Base-by-base conservation (phyloP, 805 yeast genomes). In the Dipodascus albidus region DNA sequence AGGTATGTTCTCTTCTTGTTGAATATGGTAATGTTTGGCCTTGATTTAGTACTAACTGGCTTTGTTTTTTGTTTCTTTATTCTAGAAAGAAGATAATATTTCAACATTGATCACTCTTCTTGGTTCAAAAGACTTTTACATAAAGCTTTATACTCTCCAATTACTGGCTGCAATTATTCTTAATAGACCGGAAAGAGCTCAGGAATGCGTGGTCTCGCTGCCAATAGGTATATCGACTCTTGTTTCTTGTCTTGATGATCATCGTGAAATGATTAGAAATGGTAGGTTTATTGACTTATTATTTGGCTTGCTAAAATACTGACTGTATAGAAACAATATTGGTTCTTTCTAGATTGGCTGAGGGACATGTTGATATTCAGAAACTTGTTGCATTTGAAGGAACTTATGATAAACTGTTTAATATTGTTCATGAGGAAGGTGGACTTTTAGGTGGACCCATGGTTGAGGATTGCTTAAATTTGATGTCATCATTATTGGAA, bases 371-470 rank as follows among this genome's bases (percentile, higher is more conserved):
- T 55, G 91, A 87, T 65, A 82, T 91, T 31, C 99, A 93, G 65
- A 90, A 89, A 62, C 71, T 93, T 19, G 95, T 95, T 8, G 99
- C 96, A 0, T 93, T 93, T 64, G 97, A 93, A 65, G 90, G 87
- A 59, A 84, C 95, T 0, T 90, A 93, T 63, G 96, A 88, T 57
- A 80, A 76, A 56, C 68, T 89, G 11, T 90, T 91, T 62, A 74
- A 72, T n/a, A 84, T 93, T 14, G 81, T 91, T 22, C 82, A 80
- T 15, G 85, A 81, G 57, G 97, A 90, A 67, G 96, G 96, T 31
- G 96, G 96, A 2, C 75, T 88, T 15, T 76, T 89, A 52, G 97
- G 96, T 8, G 87, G 93, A 19, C 75, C 88, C 33, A 81, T 88
- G n/a, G 95, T 90, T 6, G 93, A 87, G 64, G 98, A 93, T 67